Evolutionary conservation across 2,329 filamentous ascomycete genomes (phyloP).

Genomic region (Diplocarpon rosae): DNA sequence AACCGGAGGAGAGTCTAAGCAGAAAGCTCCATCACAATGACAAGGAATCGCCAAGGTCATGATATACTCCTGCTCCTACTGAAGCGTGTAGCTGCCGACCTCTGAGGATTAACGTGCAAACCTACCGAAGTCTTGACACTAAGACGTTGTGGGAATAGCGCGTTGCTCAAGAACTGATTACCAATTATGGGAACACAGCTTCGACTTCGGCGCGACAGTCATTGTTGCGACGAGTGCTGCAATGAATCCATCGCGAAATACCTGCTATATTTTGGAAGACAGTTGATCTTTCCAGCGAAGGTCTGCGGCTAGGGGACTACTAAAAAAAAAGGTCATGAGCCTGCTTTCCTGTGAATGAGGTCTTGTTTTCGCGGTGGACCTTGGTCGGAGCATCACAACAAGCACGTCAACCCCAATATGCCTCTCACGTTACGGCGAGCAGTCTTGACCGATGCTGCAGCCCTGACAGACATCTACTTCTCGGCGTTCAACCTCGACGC

Average conservation of each 20-base stretch:
- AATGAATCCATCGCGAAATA: background rate
- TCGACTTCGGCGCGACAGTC: background rate
- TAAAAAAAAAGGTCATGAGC: background rate
- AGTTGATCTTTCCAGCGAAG: background rate
- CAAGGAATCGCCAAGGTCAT: no score
- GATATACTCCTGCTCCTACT: no score
- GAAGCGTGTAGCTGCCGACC: no score
- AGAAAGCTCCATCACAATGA: no score
- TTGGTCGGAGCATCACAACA: no score
- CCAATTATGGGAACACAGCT: background rate
- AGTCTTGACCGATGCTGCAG: conserved; percentile 31
- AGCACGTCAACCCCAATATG: conserved; percentile 10
- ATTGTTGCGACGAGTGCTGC: background rate
- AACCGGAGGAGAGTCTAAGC: no score
- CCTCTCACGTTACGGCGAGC: conserved; percentile 30
- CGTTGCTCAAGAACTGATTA: no score
- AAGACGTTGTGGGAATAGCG: no score
- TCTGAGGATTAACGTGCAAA: no score
- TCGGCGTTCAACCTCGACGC: conserved; percentile 33
- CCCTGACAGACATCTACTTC: conserved; percentile 34
- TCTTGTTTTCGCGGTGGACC: no score
- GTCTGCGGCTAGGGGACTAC: background rate
- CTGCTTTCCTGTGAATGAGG: no score
- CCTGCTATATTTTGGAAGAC: background rate
- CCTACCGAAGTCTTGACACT: no score